Evolutionary conservation across 1,284 basidiomycete genomes (phyloP).

Genomic region (Heterobasidion occidentale): DNA sequence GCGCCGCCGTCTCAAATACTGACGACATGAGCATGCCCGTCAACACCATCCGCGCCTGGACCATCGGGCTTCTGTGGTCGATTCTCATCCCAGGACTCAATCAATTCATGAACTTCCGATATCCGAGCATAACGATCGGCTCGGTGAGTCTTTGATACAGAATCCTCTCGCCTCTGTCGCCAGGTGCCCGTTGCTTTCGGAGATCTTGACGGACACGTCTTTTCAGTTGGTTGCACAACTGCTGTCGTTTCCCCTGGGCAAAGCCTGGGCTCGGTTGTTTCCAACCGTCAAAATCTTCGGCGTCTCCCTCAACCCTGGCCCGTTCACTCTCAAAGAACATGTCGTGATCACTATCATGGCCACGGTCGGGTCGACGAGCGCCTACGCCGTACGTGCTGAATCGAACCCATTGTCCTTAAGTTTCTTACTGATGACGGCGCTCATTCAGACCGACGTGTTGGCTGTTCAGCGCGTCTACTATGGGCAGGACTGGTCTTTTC

Average conservation of each 20-base stretch:
- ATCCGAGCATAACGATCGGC: slow-evolving; percentile 11
- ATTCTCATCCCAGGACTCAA: slow-evolving; percentile 35
- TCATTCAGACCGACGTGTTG: slow-evolving; percentile 60
- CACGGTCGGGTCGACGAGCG: slow-evolving; percentile 12
- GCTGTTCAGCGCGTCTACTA: slow-evolving; percentile 73
- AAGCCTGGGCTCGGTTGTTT: slow-evolving; percentile 46
- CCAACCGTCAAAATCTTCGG: slow-evolving; percentile 56
- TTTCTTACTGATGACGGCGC: too few species aligned
- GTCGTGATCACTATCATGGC: slow-evolving; percentile 50
- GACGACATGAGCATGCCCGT: slow-evolving; percentile 57
- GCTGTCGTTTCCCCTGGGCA: slow-evolving; percentile 57
- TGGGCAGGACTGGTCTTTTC: slow-evolving; percentile 54
- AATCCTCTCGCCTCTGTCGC: slow-evolving; percentile 13
- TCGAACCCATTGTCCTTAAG: background rate
- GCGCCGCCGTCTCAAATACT: slow-evolving; percentile 56
- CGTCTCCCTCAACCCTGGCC: slow-evolving; percentile 49
- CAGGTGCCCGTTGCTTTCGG: background rate
- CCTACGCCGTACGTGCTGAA: slow-evolving; percentile 11
- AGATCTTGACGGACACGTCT: background rate
- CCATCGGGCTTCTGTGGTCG: slow-evolving; percentile 42
- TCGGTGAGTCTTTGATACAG: slow-evolving; percentile 7
- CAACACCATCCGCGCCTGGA: slow-evolving; percentile 51
- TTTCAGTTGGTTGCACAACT: slow-evolving; percentile 53
- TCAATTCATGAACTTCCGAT: slow-evolving; percentile 19
- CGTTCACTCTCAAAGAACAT: slow-evolving; percentile 45